Evolutionary conservation across 176 grass and related monocot species (phyloP), one percentile per base, ranked within the genome.

Genomic region (Hyparrhenia diplandra): DNA sequence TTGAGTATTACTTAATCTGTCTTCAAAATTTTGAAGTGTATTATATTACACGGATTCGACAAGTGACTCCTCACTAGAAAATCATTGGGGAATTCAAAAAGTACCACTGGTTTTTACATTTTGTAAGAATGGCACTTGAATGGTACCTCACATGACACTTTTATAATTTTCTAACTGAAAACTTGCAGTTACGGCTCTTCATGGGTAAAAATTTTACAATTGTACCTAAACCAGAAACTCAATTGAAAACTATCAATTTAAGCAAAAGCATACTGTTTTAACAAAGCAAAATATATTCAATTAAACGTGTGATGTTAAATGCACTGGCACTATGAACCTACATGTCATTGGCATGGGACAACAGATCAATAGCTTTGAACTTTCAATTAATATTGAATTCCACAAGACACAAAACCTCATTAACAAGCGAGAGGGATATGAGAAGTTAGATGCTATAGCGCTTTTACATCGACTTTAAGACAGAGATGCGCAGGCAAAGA

Each of bases 401-500:
- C 30, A 8, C 39, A 79, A 24, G 60, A 18, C n/a, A 39, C 17
- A 82, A 61, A 83, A 78, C 34, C 64, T 61, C 69, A 66, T 72
- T 69, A 40, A 61, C 37, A 68, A 28, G 47, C 23, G 1, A 39
- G 17, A 59, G 71, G 23, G 35, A 31, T 42, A 68, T 42, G n/a
- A n/a, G n/a, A n/a, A n/a, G n/a, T n/a, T n/a, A n/a, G n/a, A n/a
- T 35, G 32, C 61, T 76, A 27, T 64, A 74, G 13, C 13, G 3
- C 84, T n/a, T 88, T 74, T 69, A 79, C 73, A 85, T 60, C 4
- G 5, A 78, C 77, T 61, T 81, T 20, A 21, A 51, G 55, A 78
- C 40, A 76, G 60, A 85, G 39, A 74, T 88, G 72, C 37, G 32
- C 39, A 0, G n/a, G 58, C 78, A 79, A 67, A 14, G 6, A 73